Evolutionary conservation across 495 filamentous ascomycete species (phyloP).

Genomic region (Cercophora sp.): DNA sequence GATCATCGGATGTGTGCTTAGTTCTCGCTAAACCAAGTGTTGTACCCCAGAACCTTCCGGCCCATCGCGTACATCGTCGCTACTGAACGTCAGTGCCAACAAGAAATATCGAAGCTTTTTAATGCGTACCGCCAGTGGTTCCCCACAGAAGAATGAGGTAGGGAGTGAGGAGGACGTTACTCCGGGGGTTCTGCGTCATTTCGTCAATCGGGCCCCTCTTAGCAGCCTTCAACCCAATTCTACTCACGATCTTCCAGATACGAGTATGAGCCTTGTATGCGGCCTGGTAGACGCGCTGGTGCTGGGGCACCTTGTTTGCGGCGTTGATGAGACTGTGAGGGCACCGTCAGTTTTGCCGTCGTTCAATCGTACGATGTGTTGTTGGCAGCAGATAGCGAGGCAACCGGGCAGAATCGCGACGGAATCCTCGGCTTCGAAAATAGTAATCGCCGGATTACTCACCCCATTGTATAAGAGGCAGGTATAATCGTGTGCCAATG

Average conservation of each 20-base stretch:
- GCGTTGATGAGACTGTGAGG: slow-evolving; percentile 63
- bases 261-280: slow-evolving; percentile 67
- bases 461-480: slow-evolving; percentile 4
- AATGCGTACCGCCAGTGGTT: slow-evolving; percentile 43
- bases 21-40: slow-evolving; percentile 76
- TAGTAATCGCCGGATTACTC: neutral
- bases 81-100: too few species aligned
- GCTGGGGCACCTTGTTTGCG: slow-evolving; percentile 78
- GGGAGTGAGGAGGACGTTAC: slow-evolving; percentile 62
- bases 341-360: neutral
- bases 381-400: too few species aligned
- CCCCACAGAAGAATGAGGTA: slow-evolving; percentile 71
- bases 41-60: slow-evolving; percentile 66
- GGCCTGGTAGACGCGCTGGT: slow-evolving; percentile 78
- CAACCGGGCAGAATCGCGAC: too few species aligned
- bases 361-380: slow-evolving; percentile 20
- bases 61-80: slow-evolving; percentile 56
- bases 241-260: slow-evolving; percentile 82
- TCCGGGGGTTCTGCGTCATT: slow-evolving; percentile 56
- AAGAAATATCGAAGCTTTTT: too few species aligned
- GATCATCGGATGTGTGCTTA: slow-evolving; percentile 42
- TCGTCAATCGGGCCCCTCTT: slow-evolving; percentile 17
- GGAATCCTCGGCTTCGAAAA: neutral
- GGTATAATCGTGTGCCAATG: neutral
- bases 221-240: neutral